A percentile compares a stretch with the other conserved stretches of the same genome.
Conservation (phyloP, 139 green algal genomes). For the Coelastrella sp. region DNA sequence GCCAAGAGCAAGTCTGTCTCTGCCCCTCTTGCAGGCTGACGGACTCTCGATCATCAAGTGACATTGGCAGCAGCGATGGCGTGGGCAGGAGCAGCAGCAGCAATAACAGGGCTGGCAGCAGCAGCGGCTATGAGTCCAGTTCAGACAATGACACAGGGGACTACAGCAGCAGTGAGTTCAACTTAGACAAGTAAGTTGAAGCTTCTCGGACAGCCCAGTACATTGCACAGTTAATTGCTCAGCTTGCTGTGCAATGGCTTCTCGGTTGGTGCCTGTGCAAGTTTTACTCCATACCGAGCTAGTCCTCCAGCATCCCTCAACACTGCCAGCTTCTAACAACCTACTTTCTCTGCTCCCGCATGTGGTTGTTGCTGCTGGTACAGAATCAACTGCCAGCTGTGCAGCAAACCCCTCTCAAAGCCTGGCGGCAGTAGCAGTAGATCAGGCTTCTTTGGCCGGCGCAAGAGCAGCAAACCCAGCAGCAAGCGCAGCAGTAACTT, state of each 20-base stretch:
- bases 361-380: neutral
- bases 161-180: conserved; percentile 13
- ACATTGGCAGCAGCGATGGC: conserved; percentile 11
- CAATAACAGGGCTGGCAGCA: neutral
- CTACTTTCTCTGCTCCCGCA: neutral
- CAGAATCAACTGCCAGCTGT: conserved; percentile 46
- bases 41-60: neutral
- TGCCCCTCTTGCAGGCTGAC: conserved; percentile 4
- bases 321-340: neutral
- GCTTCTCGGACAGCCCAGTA: neutral
- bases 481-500: neutral
- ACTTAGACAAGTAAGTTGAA: neutral
- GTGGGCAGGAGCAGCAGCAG: neutral
- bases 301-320: neutral
- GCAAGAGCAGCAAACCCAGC: neutral
- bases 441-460: neutral
- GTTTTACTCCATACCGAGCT: neutral
- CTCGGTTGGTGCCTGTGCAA: neutral
- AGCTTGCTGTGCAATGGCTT: neutral
- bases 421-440: neutral
- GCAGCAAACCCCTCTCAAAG: neutral
- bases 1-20: no score
- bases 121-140: conserved; percentile 4
- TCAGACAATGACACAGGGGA: neutral
- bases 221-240: neutral